These are phyloP conservation scores for Emericellopsis cladophorae DNA, from an alignment of 2,329 filamentous ascomycete genomes.

Conservation along the genomic window DNA sequence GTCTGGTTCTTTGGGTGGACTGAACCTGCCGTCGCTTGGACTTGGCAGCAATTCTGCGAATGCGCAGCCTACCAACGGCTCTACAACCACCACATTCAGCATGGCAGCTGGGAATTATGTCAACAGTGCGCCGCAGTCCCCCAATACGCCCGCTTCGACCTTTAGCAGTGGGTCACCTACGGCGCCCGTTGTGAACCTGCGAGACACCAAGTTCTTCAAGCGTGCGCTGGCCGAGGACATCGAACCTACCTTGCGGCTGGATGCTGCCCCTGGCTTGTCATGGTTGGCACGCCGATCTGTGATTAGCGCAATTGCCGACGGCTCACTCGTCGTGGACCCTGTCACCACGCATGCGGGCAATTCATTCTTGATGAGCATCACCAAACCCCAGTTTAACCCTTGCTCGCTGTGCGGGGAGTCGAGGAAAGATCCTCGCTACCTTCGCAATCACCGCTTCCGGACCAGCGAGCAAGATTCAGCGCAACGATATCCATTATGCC, in stretches of 20 bases:
- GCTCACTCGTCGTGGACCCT: slow-evolving; percentile 80
- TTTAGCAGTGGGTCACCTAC: slow-evolving; percentile 28
- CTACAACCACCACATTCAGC: slow-evolving; percentile 36
- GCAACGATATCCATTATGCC: slow-evolving; percentile 80
- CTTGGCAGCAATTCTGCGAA: slow-evolving; percentile 29
- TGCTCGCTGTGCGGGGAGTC: slow-evolving; percentile 85
- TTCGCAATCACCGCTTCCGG: slow-evolving; percentile 77
- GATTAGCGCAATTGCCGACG: slow-evolving; percentile 69
- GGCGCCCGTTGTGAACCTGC: slow-evolving; percentile 47
- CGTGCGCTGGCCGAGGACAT: slow-evolving; percentile 80
- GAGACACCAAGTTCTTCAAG: slow-evolving; percentile 92
- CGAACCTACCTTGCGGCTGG: slow-evolving; percentile 82
- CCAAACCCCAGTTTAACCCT: slow-evolving; percentile 45
- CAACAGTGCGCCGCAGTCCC: slow-evolving; percentile 41
- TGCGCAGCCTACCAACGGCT: slow-evolving; percentile 42
- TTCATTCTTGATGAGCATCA: slow-evolving; percentile 32
- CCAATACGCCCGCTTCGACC: slow-evolving; percentile 41
- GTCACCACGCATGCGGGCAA: slow-evolving; percentile 41
- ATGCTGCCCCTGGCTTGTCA: slow-evolving; percentile 79
- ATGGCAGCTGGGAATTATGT: too few species aligned
- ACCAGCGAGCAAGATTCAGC: slow-evolving; percentile 78
- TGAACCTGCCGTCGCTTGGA: slow-evolving; percentile 25
- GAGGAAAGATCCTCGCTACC: slow-evolving; percentile 56
- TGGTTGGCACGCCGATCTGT: slow-evolving; percentile 87
- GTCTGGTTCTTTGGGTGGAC: slow-evolving; percentile 52